phyloP scores from a whole-genome alignment of 306 rosid genomes.

The Albizia julibrissin region DNA sequence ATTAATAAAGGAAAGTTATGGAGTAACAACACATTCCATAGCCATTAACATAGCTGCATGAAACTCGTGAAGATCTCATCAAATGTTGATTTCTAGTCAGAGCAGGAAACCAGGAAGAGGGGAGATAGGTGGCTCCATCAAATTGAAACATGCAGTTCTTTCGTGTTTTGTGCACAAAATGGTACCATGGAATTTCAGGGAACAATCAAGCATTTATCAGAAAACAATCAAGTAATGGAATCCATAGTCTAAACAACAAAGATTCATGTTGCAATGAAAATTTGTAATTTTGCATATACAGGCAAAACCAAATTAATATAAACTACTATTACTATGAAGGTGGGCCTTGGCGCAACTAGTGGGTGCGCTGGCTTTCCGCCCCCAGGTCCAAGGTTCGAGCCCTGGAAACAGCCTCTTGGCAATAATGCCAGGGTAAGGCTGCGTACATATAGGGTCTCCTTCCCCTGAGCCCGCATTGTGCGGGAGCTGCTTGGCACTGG shows the following conservation, averaged over 20 bases:
- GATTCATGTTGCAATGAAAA: slow-evolving; percentile 12
- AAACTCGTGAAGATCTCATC: slow-evolving; percentile 6
- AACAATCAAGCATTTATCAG: slow-evolving; percentile 11
- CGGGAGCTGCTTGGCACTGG: too few relatives aligned
- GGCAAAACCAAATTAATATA: slow-evolving; percentile 3
- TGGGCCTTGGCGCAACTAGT: too few relatives aligned
- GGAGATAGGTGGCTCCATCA: slow-evolving; percentile 23
- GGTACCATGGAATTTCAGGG: slow-evolving; percentile 1
- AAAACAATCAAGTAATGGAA: slow-evolving; percentile 15
- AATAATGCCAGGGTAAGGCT: too few relatives aligned
- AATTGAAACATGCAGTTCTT: background rate
- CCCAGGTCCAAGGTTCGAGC: too few relatives aligned
- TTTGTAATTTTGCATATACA: background rate
- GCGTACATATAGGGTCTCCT: too few relatives aligned
- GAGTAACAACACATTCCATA: slow-evolving; percentile 7
- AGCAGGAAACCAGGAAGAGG: slow-evolving; percentile 8
- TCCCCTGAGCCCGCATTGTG: too few relatives aligned
- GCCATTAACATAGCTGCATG: slow-evolving; percentile 21
- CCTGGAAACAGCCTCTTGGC: too few relatives aligned
- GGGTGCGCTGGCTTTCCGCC: too few relatives aligned
- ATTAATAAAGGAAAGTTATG: slow-evolving; percentile 9
- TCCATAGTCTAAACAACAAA: background rate
- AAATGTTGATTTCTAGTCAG: slow-evolving; percentile 15
- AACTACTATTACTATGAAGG: background rate
- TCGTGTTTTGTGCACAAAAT: background rate